A percentile compares a stretch with the other conserved stretches of the same genome.
These are phyloP conservation scores for Aspergillus incahuasiensis DNA, from an alignment of 495 filamentous ascomycete species.

Conservation along the genomic window DNA sequence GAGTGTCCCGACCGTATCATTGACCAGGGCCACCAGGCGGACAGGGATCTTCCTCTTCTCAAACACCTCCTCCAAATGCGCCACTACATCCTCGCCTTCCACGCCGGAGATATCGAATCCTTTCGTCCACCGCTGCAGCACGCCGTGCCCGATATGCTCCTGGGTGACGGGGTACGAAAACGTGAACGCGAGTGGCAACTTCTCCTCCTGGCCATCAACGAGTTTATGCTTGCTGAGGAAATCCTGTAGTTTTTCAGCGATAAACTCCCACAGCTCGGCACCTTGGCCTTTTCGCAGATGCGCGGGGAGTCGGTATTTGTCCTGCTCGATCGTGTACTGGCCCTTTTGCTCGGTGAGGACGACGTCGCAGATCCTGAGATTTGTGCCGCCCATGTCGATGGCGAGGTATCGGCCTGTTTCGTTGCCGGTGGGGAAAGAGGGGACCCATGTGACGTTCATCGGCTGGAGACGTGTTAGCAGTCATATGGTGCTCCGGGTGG, in stretches of 20 bases:
- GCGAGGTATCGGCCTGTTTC: slow-evolving; percentile 86
- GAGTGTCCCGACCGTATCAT: slow-evolving; percentile 92
- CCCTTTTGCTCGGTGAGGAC: slow-evolving; percentile 72
- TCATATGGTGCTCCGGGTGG: background rate
- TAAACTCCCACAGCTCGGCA: background rate
- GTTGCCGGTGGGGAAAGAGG: slow-evolving; percentile 73
- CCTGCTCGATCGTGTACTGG: slow-evolving; percentile 60
- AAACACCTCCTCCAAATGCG: slow-evolving; percentile 78
- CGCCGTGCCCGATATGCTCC: slow-evolving; percentile 79
- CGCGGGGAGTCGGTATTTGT: background rate
- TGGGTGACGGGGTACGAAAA: slow-evolving; percentile 94
- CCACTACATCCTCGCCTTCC: slow-evolving; percentile 85
- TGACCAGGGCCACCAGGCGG: slow-evolving; percentile 80
- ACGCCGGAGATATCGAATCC: slow-evolving; percentile 89
- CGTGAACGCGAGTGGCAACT: slow-evolving; percentile 80
- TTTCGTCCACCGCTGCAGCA: slow-evolving; percentile 94
- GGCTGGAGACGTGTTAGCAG: slow-evolving; percentile 52
- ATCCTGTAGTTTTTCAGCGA: background rate
- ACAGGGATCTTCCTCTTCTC: slow-evolving; percentile 76
- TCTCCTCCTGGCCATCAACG: background rate
- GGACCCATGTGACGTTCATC: slow-evolving; percentile 97
- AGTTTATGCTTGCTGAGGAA: background rate
- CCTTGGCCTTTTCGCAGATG: background rate
- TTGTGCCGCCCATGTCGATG: slow-evolving; percentile 94
- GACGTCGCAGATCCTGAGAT: slow-evolving; percentile 89